Conservation (phyloP, 1,284 basidiomycete genomes). For the Malassezia slooffiae region DNA sequence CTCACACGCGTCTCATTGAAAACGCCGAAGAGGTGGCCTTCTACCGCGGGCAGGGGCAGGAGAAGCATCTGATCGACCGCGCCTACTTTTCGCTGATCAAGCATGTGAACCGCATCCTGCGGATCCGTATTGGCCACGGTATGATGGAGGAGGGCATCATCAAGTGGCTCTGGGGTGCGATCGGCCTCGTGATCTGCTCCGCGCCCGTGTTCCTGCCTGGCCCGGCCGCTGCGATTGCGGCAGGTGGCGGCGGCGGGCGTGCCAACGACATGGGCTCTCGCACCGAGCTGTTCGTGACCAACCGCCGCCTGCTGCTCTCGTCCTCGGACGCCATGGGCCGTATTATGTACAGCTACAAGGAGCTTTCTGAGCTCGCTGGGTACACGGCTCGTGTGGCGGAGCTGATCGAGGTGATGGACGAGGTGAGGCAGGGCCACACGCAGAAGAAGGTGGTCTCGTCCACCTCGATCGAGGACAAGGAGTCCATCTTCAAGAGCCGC, state of each 20-base stretch:
- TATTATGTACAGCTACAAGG: conserved; percentile 84
- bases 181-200: conserved; percentile 81
- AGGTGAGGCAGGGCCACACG: conserved; percentile 71
- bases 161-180: conserved; percentile 90
- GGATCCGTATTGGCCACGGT: conserved; percentile 75
- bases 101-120: conserved; percentile 74
- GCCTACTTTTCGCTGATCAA: conserved; percentile 78
- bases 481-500: conserved; percentile 64
- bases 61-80: conserved; percentile 83
- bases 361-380: conserved; percentile 85
- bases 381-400: conserved; percentile 85
- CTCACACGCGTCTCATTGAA: conserved; percentile 84
- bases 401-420: conserved; percentile 81
- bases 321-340: conserved; percentile 55
- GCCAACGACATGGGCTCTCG: conserved; percentile 39
- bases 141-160: conserved; percentile 75
- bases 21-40: conserved; percentile 89
- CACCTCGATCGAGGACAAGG: conserved; percentile 60
- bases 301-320: conserved; percentile 70
- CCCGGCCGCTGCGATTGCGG: conserved; percentile 15
- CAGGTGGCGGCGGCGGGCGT: conserved; percentile 12
- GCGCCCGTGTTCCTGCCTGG: conserved; percentile 88
- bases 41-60: conserved; percentile 76
- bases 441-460: conserved; percentile 73
- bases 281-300: conserved; percentile 65